Evolutionary conservation across 352 stramenopile genomes (phyloP).

Genomic region (Poterioochromonas sp.): DNA sequence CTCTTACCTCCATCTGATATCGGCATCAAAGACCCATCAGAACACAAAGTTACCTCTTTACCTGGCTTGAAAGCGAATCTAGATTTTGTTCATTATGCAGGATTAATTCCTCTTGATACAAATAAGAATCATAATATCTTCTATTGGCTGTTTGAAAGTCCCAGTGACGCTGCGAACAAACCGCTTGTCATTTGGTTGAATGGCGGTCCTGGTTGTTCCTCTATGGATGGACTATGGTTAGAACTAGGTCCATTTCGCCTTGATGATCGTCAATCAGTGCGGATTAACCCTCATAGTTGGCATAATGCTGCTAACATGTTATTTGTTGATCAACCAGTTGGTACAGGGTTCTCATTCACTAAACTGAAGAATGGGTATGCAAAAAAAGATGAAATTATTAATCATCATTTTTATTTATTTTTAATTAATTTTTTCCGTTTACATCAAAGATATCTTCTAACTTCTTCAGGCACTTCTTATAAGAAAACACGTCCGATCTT

Average conservation of each 20-base stretch:
- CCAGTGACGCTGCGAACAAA: slow-evolving; percentile 36
- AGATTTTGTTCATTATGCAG: slow-evolving; percentile 38
- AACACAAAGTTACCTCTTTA: not conserved
- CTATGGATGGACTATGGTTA: slow-evolving; percentile 56
- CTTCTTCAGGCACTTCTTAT: slow-evolving; percentile 36
- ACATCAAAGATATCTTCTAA: slow-evolving; percentile 52
- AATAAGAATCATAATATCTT: slow-evolving; percentile 46
- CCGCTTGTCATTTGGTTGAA: slow-evolving; percentile 58
- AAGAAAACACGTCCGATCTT: slow-evolving; percentile 66
- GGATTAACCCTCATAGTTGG: slow-evolving; percentile 50
- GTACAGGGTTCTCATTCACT: slow-evolving; percentile 66
- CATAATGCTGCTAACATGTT: slow-evolving; percentile 63
- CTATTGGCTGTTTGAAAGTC: slow-evolving; percentile 55
- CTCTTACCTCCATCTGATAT: not conserved
- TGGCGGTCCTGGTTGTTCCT: slow-evolving; percentile 61
- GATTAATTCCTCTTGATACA: slow-evolving; percentile 43
- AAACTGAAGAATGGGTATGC: slow-evolving; percentile 51
- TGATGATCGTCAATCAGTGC: slow-evolving; percentile 35
- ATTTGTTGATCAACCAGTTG: slow-evolving; percentile 76
- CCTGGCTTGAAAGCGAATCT: not conserved
- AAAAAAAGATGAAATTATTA: slow-evolving; percentile 55
- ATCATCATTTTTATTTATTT: slow-evolving; percentile 82
- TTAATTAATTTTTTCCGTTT: slow-evolving; percentile 78
- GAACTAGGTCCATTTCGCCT: slow-evolving; percentile 56
- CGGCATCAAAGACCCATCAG: not conserved